Evolutionary conservation across 352 stramenopile species (phyloP), one percentile per base, ranked within the genome.

Genomic region (Stephanocyclus meneghinianus): DNA sequence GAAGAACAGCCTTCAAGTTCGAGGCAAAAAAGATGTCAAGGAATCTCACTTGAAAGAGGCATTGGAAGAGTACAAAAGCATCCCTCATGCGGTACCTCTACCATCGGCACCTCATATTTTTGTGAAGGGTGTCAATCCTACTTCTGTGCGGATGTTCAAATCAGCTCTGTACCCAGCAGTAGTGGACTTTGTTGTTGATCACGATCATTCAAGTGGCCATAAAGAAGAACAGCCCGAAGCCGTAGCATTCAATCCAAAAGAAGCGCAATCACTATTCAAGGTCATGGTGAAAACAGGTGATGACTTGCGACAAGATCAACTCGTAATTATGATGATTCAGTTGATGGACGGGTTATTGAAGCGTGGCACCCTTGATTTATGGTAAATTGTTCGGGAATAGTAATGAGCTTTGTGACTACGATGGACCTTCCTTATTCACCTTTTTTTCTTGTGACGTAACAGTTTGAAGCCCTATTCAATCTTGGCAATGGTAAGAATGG

Each of bases 261-360:
- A 76, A 16, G 26, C 8, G 37, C 55, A 69, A 37, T 56, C 62
- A 29, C 83, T 67, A 75, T 98, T 97, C 90, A 97, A 97, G 83
- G 96, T 99, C 30, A 99, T 99, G 89, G 96, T 99, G 62, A 99
- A 99, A 90, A 98, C 97, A 60, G 98, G 98, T 32, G 98, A 99
- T 88, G 98, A 99, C 88, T 84, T 99, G 55, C 92, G 97, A 7
- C 98, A 99, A 90, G 98, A 99, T 88, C 97, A 99, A 87, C 91
- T 99, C 62, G 97, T 99, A 63, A 98, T 99, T 83, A 98, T 99
- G 90, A 98, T 99, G 95, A 98, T 99, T 69, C 97, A 97, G 63
- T 88, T 99, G 32, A 99, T 99, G 97, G 97, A 99, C 82, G 92
- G 96, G 6, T 84, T 99, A 37, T 89, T 99, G 44, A 99, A 99